These are phyloP conservation scores for Friedmanniomyces simplex DNA, from an alignment of 495 filamentous ascomycete species.

Conservation along the genomic window DNA sequence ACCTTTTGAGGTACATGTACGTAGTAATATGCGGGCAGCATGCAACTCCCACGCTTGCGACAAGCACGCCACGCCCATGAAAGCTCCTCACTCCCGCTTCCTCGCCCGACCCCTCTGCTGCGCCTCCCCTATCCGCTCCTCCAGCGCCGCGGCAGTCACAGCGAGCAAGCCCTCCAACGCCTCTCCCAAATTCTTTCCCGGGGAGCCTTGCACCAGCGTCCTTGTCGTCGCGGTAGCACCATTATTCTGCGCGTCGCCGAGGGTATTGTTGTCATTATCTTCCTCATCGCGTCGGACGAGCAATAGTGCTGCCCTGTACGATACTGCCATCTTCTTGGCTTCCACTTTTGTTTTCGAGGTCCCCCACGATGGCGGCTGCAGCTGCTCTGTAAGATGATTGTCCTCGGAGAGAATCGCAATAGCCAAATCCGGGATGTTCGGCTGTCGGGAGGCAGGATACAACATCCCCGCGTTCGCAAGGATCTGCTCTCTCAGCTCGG, in stretches of 20 bases:
- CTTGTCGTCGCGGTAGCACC: not conserved
- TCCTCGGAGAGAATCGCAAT: not conserved
- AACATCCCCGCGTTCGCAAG: not conserved
- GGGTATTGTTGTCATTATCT: not conserved
- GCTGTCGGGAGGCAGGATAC: not conserved
- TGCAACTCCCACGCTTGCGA: no score
- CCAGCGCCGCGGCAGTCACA: not conserved
- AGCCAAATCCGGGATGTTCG: not conserved
- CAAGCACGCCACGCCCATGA: no score
- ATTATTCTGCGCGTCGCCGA: not conserved
- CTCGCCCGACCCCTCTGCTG: not conserved
- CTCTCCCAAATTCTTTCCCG: not conserved
- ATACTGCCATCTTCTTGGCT: no score
- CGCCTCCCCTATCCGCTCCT: not conserved
- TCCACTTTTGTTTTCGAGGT: no score
- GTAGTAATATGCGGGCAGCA: no score
- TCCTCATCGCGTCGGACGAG: not conserved
- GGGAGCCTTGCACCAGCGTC: not conserved
- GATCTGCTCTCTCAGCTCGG: not conserved
- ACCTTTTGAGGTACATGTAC: no score
- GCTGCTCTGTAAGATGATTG: not conserved
- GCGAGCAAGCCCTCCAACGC: not conserved
- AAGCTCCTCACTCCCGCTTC: not conserved
- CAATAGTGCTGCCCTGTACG: not conserved
- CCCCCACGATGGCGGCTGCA: no score